Evolutionary conservation across 225 moss, liverwort and hornwort genomes (phyloP), one percentile per base, ranked within the genome.

Genomic region (Physcomitrium patens): DNA sequence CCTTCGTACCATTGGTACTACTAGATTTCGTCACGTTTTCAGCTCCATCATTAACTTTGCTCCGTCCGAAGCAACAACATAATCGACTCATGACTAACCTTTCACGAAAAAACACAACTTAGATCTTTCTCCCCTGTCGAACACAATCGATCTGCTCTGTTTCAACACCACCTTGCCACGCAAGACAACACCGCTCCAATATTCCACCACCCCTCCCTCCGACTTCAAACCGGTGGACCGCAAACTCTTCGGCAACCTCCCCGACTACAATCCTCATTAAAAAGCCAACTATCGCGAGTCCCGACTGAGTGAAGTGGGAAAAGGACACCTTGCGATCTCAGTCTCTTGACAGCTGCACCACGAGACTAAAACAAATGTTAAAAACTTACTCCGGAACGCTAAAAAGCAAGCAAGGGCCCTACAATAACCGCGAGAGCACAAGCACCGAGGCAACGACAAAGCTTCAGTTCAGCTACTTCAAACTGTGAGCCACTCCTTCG

Each of bases 1-100:
- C 78, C 0, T 3, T 37, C 59, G 71, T 68, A 48, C 73, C 75
- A 18, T 42, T 49, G 3, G 41, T 49, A 49, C 71, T 75, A 31
- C 54, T 67, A n/a, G 82, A 85, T 62, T 69, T 85, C 56, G 68
- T 65, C 64, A 22, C 71, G 75, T 75, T 82, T 9, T 85, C 88
- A 45, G 57, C 78, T 20, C 85, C 82, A 69, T 88, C 88, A 22
- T 88, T 85, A 65, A 88, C 85, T 82, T 88, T 88, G 85, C 88
- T 82, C 64, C 53, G 79, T 65, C 81, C 77, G 74, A 89, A 84
- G 80, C 86, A 89, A 78, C 89, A 89, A 78, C 79, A 82, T 1
- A 89, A 5, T 54, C 82, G 84, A 45, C 82, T 86, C 89, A 89
- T 89, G 71, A 54, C 76, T 78, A 23, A 24, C 51, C 19, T 20